phyloP scores from a whole-genome alignment of 2,329 filamentous ascomycete species.

The Microdochium nivale region DNA sequence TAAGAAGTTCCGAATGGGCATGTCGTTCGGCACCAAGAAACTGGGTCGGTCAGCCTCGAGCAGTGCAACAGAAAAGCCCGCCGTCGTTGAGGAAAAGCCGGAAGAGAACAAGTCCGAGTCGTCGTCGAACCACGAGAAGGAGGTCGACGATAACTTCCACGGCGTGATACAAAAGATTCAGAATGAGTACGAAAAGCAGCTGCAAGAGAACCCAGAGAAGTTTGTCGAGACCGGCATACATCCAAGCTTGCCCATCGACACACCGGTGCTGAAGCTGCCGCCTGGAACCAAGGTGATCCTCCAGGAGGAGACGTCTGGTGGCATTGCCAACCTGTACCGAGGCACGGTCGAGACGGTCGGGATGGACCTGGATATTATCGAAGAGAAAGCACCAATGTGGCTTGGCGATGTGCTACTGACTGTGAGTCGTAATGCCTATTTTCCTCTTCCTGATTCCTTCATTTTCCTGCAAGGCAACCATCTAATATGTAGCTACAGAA shows the following conservation, averaged over 20 bases:
- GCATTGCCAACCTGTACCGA: conserved; percentile 78
- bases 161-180: conserved; percentile 67
- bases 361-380: conserved; percentile 70
- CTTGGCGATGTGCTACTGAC: conserved; percentile 76
- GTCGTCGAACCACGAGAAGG: conserved; percentile 58
- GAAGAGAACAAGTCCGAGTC: conserved; percentile 52
- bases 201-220: conserved; percentile 45
- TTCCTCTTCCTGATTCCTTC: conserved; percentile 3
- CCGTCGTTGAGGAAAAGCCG: conserved; percentile 66
- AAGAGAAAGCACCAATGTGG: conserved; percentile 85
- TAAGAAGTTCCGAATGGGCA: conserved; percentile 74
- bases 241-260: conserved; percentile 64
- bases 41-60: conserved; percentile 60
- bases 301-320: conserved; percentile 59
- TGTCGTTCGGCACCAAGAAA: conserved; percentile 78
- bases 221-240: conserved; percentile 54
- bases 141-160: conserved; percentile 66
- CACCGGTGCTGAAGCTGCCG: conserved; percentile 67
- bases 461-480: conserved; percentile 3
- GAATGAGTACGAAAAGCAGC: conserved; percentile 62
- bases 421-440: conserved; percentile 31
- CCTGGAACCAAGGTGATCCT: conserved; percentile 58
- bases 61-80: conserved; percentile 62
- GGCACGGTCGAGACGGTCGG: conserved; percentile 76
- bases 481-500: conserved; percentile 43